Evolutionary conservation across 495 filamentous ascomycete species (phyloP), one percentile per base, ranked within the genome.

Genomic region (Sphaerosporella brunnea): DNA sequence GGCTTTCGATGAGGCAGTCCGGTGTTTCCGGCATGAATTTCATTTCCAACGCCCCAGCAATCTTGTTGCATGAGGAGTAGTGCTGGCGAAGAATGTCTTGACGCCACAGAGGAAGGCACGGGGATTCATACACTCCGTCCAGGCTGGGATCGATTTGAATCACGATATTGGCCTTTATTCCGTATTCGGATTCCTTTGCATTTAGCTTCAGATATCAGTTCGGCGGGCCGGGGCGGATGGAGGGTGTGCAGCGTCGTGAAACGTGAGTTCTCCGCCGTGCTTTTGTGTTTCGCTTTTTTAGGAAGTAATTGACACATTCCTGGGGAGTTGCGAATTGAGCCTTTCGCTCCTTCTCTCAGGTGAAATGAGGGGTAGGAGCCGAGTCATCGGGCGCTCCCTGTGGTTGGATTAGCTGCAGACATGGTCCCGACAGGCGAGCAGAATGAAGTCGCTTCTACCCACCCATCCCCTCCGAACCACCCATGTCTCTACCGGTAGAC

Each of bases 331-430:
- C 28, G 28, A 32, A 32, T 32, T 32, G 28, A 32, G 13, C 7
- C 28, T 13, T 32, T 5, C 7, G 13, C 13, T 32, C 28, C 13
- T 5, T 32, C 7, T 5, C 28, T 32, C 28, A 39, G 36, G 11
- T 5, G 16, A 43, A 43, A 43, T 43, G 39, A 43, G 39, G 39
- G 39, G 39, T 43, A 43, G 4, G 39, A 28, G 20, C 39, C 39
- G 39, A 43, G 7, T 23, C 7, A 23, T 37, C 35, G 35, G 35
- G 35, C 35, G 35, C 35, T 21, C 4, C 21, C 39, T 16, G 39
- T 43, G 5, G 11, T 25, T 43, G 39, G n/a, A n/a, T n/a, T n/a
- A n/a, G 10, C 8, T 43, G 39, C 10, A 23, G 7, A 11, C 25
- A 11, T 43, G 39, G 20, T 23, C 39, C 25, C 20, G 16, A 18